Conservation (phyloP, 345 rosid genomes). For the Erodium maritimum region DNA sequence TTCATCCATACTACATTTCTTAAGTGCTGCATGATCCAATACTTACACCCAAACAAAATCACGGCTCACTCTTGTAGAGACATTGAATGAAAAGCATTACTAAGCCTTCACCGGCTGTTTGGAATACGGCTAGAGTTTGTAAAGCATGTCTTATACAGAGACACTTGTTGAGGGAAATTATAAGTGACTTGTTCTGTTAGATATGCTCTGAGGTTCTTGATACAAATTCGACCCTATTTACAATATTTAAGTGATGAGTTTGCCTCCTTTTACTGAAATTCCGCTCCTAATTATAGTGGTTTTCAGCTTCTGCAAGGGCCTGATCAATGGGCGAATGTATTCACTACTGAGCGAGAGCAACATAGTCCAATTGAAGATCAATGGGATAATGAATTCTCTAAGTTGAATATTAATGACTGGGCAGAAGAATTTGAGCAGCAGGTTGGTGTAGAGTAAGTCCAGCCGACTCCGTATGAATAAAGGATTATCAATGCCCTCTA, state of each 20-base stretch:
- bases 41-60: no score
- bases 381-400: constrained; percentile 97
- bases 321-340: constrained; percentile 78
- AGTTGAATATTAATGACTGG: constrained; percentile 88
- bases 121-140: background rate
- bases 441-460: constrained; percentile 73
- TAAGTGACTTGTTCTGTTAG: background rate
- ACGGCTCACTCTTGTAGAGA: background rate
- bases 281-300: constrained; percentile 13
- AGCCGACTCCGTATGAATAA: constrained; percentile 4
- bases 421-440: constrained; percentile 76
- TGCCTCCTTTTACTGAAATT: constrained; percentile 6
- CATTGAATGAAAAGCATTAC: background rate
- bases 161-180: background rate
- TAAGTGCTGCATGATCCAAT: no score
- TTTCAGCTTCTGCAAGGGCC: constrained; percentile 46
- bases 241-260: constrained; percentile 7
- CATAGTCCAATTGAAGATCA: constrained; percentile 54
- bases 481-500: background rate
- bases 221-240: background rate
- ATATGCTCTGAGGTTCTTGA: background rate
- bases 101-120: no score
- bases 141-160: background rate
- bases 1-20: no score
- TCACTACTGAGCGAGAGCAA: constrained; percentile 30